Evolutionary conservation across 2,329 filamentous ascomycete species (phyloP).

Genomic region (Talaromyces amestolkiae): DNA sequence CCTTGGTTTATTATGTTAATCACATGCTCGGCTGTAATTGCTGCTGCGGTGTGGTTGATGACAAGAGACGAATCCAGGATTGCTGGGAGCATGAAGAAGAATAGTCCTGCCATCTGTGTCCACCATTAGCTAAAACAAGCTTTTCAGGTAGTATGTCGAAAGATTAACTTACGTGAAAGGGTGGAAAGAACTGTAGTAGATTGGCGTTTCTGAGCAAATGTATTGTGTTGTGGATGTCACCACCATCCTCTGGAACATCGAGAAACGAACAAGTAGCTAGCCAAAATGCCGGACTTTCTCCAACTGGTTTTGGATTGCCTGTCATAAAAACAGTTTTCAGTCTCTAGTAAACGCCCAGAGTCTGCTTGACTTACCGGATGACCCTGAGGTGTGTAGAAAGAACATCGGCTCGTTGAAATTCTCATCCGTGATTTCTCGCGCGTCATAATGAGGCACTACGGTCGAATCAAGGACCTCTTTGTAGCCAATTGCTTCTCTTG

Average conservation of each 20-base stretch:
- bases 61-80: conserved; percentile 2
- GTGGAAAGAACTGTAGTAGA: conserved; percentile 8
- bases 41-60: conserved; percentile 13
- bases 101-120: conserved; percentile 10
- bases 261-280: neutral
- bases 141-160: neutral
- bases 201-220: neutral
- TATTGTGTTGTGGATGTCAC: neutral
- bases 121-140: neutral
- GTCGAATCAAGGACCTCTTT: conserved; percentile 5
- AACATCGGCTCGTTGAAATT: conserved; percentile 17
- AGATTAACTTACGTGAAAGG: conserved; percentile 10
- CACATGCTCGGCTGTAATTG: conserved; percentile 18
- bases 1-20: conserved; percentile 14
- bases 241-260: conserved; percentile 10
- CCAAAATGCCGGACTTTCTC: conserved; percentile 10
- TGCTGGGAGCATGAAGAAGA: conserved; percentile 1
- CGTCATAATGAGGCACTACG: conserved; percentile 10
- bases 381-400: conserved; percentile 19
- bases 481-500: conserved; percentile 2
- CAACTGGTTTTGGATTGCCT: conserved; percentile 20
- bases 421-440: conserved; percentile 14
- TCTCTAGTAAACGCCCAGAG: neutral
- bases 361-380: conserved; percentile 13
- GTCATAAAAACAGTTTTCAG: neutral